phyloP scores from a whole-genome alignment of 1,139 yeast genomes.

The Candida sojae region DNA sequence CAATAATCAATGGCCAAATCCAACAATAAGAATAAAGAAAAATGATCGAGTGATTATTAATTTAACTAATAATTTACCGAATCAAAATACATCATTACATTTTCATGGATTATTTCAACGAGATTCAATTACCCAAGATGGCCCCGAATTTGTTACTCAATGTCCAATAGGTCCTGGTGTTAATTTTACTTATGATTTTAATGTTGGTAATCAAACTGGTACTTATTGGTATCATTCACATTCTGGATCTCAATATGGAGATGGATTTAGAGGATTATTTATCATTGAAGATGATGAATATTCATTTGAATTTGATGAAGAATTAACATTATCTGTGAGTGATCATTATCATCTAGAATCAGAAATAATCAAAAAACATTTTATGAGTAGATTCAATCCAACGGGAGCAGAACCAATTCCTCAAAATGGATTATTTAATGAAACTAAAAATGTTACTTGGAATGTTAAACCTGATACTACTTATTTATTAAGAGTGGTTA shows the following conservation, averaged over 20 bases:
- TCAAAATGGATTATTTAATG: constrained; percentile 73
- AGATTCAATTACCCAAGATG: constrained; percentile 76
- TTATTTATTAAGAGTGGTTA: constrained; percentile 73
- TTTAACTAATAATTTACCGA: constrained; percentile 67
- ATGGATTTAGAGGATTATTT: constrained; percentile 84
- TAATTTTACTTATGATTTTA: constrained; percentile 73
- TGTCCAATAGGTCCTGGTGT: constrained; percentile 83
- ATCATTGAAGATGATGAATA: constrained; percentile 57
- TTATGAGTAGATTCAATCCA: constrained; percentile 77
- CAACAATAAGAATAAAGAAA: constrained; percentile 65
- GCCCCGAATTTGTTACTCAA: constrained; percentile 83
- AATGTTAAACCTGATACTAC: constrained; percentile 77
- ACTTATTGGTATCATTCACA: constrained; percentile 97
- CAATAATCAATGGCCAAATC: constrained; percentile 86
- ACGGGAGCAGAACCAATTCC: constrained; percentile 98
- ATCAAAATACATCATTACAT: constrained; percentile 74
- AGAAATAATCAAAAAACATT: constrained; percentile 50
- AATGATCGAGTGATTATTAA: constrained; percentile 77
- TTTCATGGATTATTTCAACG: constrained; percentile 91
- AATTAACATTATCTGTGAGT: constrained; percentile 61
- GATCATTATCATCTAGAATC: constrained; percentile 85
- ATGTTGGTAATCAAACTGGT: constrained; percentile 79
- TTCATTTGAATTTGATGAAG: constrained; percentile 72
- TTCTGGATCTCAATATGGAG: constrained; percentile 81
- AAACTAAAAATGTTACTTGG: constrained; percentile 72